These are phyloP conservation scores for Penicillium sp. DNA, from an alignment of 2,329 filamentous ascomycete genomes.

Conservation along the genomic window DNA sequence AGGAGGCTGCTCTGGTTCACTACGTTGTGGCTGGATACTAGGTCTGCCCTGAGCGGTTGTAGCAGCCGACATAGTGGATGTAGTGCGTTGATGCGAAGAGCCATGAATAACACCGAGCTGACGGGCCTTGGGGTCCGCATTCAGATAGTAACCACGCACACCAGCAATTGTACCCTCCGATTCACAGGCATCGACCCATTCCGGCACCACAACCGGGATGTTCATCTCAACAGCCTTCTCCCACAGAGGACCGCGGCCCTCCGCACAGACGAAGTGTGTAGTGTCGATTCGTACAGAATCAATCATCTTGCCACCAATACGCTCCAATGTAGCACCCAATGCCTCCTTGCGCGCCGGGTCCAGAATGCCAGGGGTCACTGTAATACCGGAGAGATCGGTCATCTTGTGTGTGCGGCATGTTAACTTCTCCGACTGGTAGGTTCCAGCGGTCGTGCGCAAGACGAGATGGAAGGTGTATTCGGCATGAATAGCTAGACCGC, in stretches of 20 bases:
- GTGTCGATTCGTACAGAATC: slow-evolving; percentile 94
- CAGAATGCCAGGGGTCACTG: slow-evolving; percentile 86
- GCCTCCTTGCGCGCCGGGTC: slow-evolving; percentile 71
- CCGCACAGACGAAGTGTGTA: slow-evolving; percentile 96
- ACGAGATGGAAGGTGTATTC: slow-evolving; percentile 95
- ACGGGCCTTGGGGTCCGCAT: slow-evolving; percentile 70
- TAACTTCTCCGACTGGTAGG: slow-evolving; percentile 79
- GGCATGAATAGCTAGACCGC: slow-evolving; percentile 90
- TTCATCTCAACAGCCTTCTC: slow-evolving; percentile 98
- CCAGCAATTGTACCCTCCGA: slow-evolving; percentile 88
- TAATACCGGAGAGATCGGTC: slow-evolving; percentile 95
- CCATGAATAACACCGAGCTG: slow-evolving; percentile 46
- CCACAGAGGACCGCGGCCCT: slow-evolving; percentile 86
- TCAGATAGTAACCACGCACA: slow-evolving; percentile 93
- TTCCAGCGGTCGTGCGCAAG: slow-evolving; percentile 85
- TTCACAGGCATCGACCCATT: slow-evolving; percentile 98
- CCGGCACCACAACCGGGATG: slow-evolving; percentile 92
- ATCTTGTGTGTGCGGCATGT: slow-evolving; percentile 94
- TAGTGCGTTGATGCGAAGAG: slow-evolving; percentile 35
- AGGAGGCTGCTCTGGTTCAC: slow-evolving; percentile 23
- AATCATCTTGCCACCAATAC: slow-evolving; percentile 89
- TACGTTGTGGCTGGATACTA: slow-evolving; percentile 24
- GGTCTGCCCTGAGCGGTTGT: slow-evolving; percentile 26
- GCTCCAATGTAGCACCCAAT: slow-evolving; percentile 72
- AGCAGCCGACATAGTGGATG: slow-evolving; percentile 28